A percentile compares a stretch with the other conserved stretches of the same genome.
Conservation (phyloP, 441 rosid species). For the Melastoma candidum region DNA sequence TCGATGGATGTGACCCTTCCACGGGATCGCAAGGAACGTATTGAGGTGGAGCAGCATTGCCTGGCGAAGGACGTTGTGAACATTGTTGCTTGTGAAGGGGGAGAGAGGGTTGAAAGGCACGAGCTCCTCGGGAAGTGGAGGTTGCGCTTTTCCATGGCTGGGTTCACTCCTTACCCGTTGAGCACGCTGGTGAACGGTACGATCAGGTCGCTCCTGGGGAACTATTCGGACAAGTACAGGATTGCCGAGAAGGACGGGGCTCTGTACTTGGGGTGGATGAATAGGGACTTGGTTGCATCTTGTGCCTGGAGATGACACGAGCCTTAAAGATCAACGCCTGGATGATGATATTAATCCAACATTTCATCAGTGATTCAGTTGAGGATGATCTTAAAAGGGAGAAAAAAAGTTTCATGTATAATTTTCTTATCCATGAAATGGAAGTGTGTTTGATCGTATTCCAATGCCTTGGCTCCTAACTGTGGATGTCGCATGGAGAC, state of each 20-base stretch:
- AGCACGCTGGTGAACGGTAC: slow-evolving; percentile 65
- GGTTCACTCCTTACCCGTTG: slow-evolving; percentile 61
- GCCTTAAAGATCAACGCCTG: too few relatives aligned
- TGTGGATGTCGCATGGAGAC: too few relatives aligned
- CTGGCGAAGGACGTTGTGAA: slow-evolving; percentile 79
- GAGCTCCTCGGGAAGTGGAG: slow-evolving; percentile 85
- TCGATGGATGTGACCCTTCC: slow-evolving; percentile 67
- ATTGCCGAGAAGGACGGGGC: slow-evolving; percentile 78
- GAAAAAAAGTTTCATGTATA: too few relatives aligned
- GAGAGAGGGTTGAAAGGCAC: slow-evolving; percentile 71
- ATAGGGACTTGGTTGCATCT: slow-evolving; percentile 76
- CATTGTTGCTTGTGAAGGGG: slow-evolving; percentile 82
- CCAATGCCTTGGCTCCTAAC: too few relatives aligned
- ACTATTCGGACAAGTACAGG: slow-evolving; percentile 47
- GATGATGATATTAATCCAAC: too few relatives aligned
- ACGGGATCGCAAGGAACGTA: slow-evolving; percentile 61
- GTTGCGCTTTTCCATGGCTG: slow-evolving; percentile 64
- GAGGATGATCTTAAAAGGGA: too few relatives aligned
- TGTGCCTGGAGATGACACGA: slow-evolving; percentile 62
- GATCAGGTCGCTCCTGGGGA: slow-evolving; percentile 48
- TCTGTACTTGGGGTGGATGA: slow-evolving; percentile 77
- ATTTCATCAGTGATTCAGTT: too few relatives aligned
- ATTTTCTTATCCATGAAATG: too few relatives aligned
- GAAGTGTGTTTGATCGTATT: too few relatives aligned
- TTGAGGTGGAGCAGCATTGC: slow-evolving; percentile 82